Evolutionary conservation across 495 filamentous ascomycete species (phyloP), one percentile per base, ranked within the genome.

Genomic region (Pseudomonodictys pantanalensis): DNA sequence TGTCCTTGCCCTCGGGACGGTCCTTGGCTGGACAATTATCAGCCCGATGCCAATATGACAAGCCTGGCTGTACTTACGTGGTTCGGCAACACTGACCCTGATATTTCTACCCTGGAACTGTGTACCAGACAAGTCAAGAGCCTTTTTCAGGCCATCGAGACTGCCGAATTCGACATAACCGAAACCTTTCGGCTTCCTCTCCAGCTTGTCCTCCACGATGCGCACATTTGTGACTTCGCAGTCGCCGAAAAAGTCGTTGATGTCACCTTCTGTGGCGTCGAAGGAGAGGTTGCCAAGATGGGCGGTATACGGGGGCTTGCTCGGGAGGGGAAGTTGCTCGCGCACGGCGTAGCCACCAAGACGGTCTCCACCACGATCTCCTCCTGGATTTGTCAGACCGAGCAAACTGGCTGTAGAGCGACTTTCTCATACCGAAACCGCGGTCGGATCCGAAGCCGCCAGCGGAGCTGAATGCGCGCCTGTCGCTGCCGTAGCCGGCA

Each of bases 241-340:
- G 29, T 78, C 89, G 26, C 78, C 71, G 71, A 98, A 96, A 66
- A 97, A 93, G 6, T 89, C 88, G 58, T 81, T 82, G 52, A 98
- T 83, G 60, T 92, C 87, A 53, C 80, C 85, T 43, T 79, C 77
- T 9, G 89, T 93, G 22, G 90, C 89, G 71, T 97, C 92, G 71
- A 95, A 98, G 20, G 92, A 90, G 47, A 98, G 83, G 68, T 98
- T 98, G 58, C 95, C 93, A 49, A 98, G 82, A 78, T 98, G 95
- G 44, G 89, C 91, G 42, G 93, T 97, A 76, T 82, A 98, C 0
- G 93, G 93, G 26, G 93, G 92, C 75, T 91, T 90, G 33, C 86
- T 84, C 20, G 93, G 93, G 39, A 97, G 82, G 41, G 90, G 88
- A 53, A 96, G 83, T 64, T 86, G 81, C 65, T 96, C 90, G 62